Evolutionary conservation across 148 eudicot species (phyloP).

Genomic region (Persicaria tinctoria): DNA sequence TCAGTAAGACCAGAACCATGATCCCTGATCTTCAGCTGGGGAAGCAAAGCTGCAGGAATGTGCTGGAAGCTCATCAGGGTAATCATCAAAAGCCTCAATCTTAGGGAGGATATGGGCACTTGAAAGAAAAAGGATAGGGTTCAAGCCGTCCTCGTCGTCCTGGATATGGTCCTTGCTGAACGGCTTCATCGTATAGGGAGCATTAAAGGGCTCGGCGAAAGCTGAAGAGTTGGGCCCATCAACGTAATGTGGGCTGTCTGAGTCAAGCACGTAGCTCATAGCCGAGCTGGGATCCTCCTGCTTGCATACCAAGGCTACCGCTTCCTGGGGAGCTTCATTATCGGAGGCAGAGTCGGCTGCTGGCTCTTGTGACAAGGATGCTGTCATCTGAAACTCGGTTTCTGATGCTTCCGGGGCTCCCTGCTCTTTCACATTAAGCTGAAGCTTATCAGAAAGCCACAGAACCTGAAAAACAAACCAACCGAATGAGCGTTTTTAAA

Average conservation of each 20-base stretch:
- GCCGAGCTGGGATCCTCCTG: slow-evolving; percentile 39
- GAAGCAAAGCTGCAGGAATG: slow-evolving; percentile 38
- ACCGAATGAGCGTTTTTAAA: not conserved
- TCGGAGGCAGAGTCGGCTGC: slow-evolving; percentile 30
- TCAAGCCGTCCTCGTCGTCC: slow-evolving; percentile 53
- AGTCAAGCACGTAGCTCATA: slow-evolving; percentile 39
- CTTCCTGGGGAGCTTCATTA: slow-evolving; percentile 25
- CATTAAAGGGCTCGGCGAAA: slow-evolving; percentile 40
- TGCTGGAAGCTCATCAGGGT: slow-evolving; percentile 23
- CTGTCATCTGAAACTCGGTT: slow-evolving; percentile 18
- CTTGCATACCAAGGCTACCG: slow-evolving; percentile 16
- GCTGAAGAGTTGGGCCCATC: slow-evolving; percentile 34
- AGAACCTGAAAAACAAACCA: slow-evolving; percentile 34
- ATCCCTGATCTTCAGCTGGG: slow-evolving; percentile 46
- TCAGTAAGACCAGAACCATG: slow-evolving; percentile 59
- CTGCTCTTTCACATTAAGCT: slow-evolving; percentile 25
- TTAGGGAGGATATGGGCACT: slow-evolving; percentile 27
- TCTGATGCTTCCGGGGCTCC: slow-evolving; percentile 17
- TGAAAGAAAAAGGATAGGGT: slow-evolving; percentile 30
- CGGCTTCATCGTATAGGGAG: slow-evolving; percentile 43
- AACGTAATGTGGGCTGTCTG: slow-evolving; percentile 39
- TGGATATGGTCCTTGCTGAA: slow-evolving; percentile 52
- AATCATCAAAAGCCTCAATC: slow-evolving; percentile 24
- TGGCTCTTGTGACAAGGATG: slow-evolving; percentile 19
- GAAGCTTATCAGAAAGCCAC: slow-evolving; percentile 44